Base-by-base conservation (phyloP, 495 filamentous ascomycete genomes). In the Trichoderma gamsii region DNA sequence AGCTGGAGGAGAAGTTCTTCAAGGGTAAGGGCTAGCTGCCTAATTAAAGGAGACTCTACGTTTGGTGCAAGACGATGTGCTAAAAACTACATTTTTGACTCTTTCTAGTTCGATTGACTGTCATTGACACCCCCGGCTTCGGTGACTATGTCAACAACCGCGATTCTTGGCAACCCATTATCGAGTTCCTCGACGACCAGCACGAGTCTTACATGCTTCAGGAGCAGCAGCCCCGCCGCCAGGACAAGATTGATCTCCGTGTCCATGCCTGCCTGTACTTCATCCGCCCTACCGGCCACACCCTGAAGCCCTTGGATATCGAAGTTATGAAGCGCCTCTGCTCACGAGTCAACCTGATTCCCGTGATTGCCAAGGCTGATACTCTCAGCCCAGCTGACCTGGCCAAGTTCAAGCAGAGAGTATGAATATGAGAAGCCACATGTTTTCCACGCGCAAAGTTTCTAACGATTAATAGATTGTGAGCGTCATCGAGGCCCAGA, bases 71-170 rank as follows among this genome's bases (percentile, higher is more conserved):
- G 21, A 66, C 46, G 43, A 64, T 68, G 27, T 23, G 65, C 63
- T 63, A 43, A 32, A 21, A n/a, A 4, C 56, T 8, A 49, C 49
- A 13, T 27, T 1, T 41, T 32, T 44, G 51, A 43, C 69, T 49
- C 66, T 69, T 23, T 72, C 71, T 79, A 98, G 95, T 99, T 74
- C 93, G 95, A 76, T 83, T 99, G 69, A 99, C 95, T 64, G 95
- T 99, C 70, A 99, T 99, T 76, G 95, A 99, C 78, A 99, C 95
- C 71, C 95, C 95, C 67, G 95, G 95, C 70, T 99, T 99, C 75
- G 95, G 95, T 78, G 95, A 99, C 85, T 99, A 98, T 77, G 95
- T 99, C 78, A 99, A 99, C 89, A 99, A 99, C 86, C 89, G 93
- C 71, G 95, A 99, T 80, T 97, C 93, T 52, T 99, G 95, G 95